These are phyloP conservation scores for Amanita pallidorosea DNA, from an alignment of 768 basidiomycete genomes.

Conservation along the genomic window DNA sequence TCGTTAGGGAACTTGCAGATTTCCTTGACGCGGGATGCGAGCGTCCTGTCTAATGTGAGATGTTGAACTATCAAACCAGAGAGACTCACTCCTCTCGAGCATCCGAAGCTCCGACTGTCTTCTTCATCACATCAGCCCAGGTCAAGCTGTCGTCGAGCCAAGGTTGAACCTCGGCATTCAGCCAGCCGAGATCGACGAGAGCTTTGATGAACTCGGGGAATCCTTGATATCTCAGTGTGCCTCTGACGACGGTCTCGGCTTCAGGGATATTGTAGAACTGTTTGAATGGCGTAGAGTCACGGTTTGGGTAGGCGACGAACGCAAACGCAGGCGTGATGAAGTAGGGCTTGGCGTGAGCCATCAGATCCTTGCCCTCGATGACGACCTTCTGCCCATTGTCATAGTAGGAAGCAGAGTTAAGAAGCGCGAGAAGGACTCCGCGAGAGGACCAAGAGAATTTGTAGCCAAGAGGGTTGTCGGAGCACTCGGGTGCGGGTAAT, in stretches of 20 bases:
- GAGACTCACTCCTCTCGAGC: conserved; percentile 51
- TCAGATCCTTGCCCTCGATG: conserved; percentile 74
- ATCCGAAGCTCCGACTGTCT: conserved; percentile 57
- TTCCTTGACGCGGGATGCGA: conserved; percentile 60
- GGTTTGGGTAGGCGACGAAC: conserved; percentile 95
- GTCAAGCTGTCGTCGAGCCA: conserved; percentile 69
- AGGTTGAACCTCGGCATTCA: conserved; percentile 64
- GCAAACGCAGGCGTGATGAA: conserved; percentile 93
- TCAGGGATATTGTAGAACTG: conserved; percentile 92
- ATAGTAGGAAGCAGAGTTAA: conserved; percentile 82
- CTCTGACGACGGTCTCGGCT: conserved; percentile 85
- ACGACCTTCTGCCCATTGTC: conserved; percentile 51
- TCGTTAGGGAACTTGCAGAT: conserved; percentile 66
- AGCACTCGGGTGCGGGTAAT: conserved; percentile 83
- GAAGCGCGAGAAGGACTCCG: conserved; percentile 88
- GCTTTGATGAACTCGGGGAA: conserved; percentile 93
- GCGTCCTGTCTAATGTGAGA: conserved; percentile 34
- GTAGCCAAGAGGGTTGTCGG: conserved; percentile 95
- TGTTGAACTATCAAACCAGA: background rate
- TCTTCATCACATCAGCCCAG: conserved; percentile 79
- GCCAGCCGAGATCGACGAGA: conserved; percentile 80
- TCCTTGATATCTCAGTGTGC: conserved; percentile 90
- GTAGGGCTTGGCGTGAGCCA: conserved; percentile 87
- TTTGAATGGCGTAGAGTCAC: conserved; percentile 83
- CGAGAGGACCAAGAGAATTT: conserved; percentile 99